Evolutionary conservation across 2,329 filamentous ascomycete species (phyloP).

Genomic region (Xylariaceae sp.): DNA sequence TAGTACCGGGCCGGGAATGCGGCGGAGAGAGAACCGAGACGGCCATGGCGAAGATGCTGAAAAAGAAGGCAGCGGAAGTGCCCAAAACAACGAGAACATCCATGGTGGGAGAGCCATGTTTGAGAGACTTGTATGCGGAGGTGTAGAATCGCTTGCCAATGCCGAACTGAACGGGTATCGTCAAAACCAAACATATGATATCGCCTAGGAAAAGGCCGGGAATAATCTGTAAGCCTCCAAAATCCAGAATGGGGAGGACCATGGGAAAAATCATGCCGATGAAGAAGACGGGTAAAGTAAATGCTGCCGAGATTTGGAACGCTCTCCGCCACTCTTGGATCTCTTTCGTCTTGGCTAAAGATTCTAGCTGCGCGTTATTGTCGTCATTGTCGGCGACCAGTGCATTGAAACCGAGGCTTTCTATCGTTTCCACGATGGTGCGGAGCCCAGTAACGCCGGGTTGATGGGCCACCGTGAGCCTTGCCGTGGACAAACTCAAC

Average conservation of each 20-base stretch:
- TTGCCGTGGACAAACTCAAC: conserved; percentile 70
- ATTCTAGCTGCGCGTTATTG: conserved; percentile 95
- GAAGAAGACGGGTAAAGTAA: conserved; percentile 86
- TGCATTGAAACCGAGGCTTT: conserved; percentile 82
- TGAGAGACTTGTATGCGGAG: conserved; percentile 89
- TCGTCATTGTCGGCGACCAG: conserved; percentile 88
- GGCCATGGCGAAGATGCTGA: conserved; percentile 83
- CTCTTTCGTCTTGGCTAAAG: conserved; percentile 91
- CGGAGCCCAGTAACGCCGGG: conserved; percentile 73
- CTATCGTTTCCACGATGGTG: conserved; percentile 76
- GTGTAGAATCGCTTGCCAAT: conserved; percentile 92
- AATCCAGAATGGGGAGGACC: conserved; percentile 72
- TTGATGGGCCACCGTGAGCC: conserved; percentile 71
- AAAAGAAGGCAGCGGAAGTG: conserved; percentile 94
- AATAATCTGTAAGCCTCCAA: conserved; percentile 65
- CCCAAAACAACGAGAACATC: conserved; percentile 93
- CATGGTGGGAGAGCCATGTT: conserved; percentile 92
- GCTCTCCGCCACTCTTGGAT: conserved; percentile 89
- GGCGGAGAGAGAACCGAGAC: conserved; percentile 74
- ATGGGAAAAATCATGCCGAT: conserved; percentile 95
- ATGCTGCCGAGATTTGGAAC: conserved; percentile 73
- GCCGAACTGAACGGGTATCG: conserved; percentile 92
- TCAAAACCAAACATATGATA: conserved; percentile 76
- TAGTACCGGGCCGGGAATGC: conserved; percentile 77
- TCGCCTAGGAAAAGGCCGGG: conserved; percentile 86